These are phyloP conservation scores for Capronia epimyces DNA, from an alignment of 2,329 filamentous ascomycete species.

Conservation along the genomic window DNA sequence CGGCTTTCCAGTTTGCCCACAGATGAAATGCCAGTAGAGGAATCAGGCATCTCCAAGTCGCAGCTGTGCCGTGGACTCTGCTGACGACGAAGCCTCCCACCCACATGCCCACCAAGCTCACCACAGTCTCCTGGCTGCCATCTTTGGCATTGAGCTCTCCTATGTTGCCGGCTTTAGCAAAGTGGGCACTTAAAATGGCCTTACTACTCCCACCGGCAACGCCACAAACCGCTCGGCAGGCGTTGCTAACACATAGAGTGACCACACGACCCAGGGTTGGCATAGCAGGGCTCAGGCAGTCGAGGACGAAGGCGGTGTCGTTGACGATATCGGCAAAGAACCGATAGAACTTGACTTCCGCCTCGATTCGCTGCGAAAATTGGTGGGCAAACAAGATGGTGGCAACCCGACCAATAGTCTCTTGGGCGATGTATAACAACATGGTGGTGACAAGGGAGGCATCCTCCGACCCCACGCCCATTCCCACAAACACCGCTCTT, in stretches of 20 bases:
- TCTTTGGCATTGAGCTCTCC: slow-evolving; percentile 95
- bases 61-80: slow-evolving; percentile 61
- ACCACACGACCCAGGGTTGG: slow-evolving; percentile 54
- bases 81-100: slow-evolving; percentile 76
- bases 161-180: slow-evolving; percentile 78
- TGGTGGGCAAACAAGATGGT: slow-evolving; percentile 82
- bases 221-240: slow-evolving; percentile 68
- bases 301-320: slow-evolving; percentile 78
- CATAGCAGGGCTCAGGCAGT: slow-evolving; percentile 71
- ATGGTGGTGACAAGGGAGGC: slow-evolving; percentile 50
- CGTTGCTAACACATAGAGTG: slow-evolving; percentile 56
- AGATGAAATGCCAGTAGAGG: slow-evolving; percentile 70
- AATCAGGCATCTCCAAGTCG: slow-evolving; percentile 70
- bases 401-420: slow-evolving; percentile 71
- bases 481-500: slow-evolving; percentile 71
- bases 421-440: slow-evolving; percentile 75
- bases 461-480: slow-evolving; percentile 75
- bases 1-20: slow-evolving; percentile 77
- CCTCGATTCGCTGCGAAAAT: slow-evolving; percentile 75
- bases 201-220: slow-evolving; percentile 87
- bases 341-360: slow-evolving; percentile 85
- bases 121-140: slow-evolving; percentile 88
- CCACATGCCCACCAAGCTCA: slow-evolving; percentile 82
- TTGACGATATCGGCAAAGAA: slow-evolving; percentile 86
- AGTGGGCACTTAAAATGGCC: slow-evolving; percentile 85